Evolutionary conservation across 208 protist genomes (phyloP).

Genomic region (Entamoeba nuttalli): DNA sequence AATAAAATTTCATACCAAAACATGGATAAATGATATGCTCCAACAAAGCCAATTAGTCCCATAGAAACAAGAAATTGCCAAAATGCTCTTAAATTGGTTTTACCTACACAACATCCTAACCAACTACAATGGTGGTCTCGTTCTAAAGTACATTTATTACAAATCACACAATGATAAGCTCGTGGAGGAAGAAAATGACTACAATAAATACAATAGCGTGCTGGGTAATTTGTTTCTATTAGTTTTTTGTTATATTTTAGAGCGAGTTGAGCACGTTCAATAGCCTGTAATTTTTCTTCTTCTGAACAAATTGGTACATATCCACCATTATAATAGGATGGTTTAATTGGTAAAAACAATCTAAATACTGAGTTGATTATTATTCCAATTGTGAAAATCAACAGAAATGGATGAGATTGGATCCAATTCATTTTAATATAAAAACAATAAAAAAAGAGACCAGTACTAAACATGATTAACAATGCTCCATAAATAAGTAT

Average conservation of each 20-base stretch:
- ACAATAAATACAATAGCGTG: background rate
- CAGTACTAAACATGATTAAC: background rate
- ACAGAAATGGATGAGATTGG: background rate
- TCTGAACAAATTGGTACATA: background rate
- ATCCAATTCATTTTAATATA: background rate
- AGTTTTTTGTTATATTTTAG: background rate
- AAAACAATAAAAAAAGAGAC: background rate
- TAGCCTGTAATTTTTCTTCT: background rate
- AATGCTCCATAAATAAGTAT: background rate
- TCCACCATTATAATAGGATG: background rate
- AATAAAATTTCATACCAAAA: background rate
- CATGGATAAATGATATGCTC: background rate
- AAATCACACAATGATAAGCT: conserved; percentile 42
- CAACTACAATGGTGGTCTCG: conserved; percentile 52
- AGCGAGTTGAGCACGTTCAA: background rate
- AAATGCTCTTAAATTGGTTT: background rate
- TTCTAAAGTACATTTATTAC: conserved; percentile 35
- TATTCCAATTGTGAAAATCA: background rate
- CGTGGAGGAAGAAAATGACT: background rate
- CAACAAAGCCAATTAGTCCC: background rate
- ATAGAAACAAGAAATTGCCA: background rate
- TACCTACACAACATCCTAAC: conserved; percentile 11
- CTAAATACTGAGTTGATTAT: background rate
- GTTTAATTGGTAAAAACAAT: background rate
- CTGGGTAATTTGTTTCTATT: background rate